These are phyloP conservation scores for Leptographium radiaticola DNA, from an alignment of 2,329 filamentous ascomycete genomes.

Conservation along the genomic window DNA sequence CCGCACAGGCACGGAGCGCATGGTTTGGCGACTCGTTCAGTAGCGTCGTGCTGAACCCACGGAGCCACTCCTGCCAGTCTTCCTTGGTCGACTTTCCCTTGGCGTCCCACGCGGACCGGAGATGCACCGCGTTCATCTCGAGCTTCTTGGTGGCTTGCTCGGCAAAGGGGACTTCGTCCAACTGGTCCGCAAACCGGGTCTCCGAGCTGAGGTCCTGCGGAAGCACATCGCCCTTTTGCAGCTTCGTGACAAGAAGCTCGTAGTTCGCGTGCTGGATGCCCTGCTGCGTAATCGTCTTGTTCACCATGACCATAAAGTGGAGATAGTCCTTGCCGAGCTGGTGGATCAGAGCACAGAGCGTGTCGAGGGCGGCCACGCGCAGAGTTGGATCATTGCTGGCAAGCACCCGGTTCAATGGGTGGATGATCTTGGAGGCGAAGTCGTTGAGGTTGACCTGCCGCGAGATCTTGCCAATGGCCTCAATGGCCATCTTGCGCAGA, in stretches of 20 bases:
- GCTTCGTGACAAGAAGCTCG: conserved; percentile 78
- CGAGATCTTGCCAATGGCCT: conserved; percentile 87
- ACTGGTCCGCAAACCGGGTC: conserved; percentile 61
- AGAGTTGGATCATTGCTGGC: conserved; percentile 58
- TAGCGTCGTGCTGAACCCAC: conserved; percentile 88
- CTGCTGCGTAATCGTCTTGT: conserved; percentile 67
- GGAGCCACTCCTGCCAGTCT: conserved; percentile 99
- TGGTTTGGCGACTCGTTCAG: conserved; percentile 94
- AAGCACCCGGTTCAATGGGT: conserved; percentile 76
- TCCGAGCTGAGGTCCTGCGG: conserved; percentile 89
- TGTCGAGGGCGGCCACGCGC: conserved; percentile 77
- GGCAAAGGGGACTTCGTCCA: conserved; percentile 68
- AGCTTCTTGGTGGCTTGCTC: conserved; percentile 88
- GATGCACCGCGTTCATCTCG: conserved; percentile 92
- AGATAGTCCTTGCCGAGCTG: conserved; percentile 92
- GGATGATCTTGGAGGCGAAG: conserved; percentile 91
- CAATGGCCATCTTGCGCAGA: conserved; percentile 79
- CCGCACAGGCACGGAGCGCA: conserved; percentile 83
- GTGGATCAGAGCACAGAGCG: conserved; percentile 86
- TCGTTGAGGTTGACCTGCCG: conserved; percentile 95
- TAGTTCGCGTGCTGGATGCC: conserved; percentile 86
- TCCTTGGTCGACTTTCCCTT: conserved; percentile 94
- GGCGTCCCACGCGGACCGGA: conserved; percentile 95
- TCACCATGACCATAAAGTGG: conserved; percentile 86
- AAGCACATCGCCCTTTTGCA: conserved; percentile 89